These are phyloP conservation scores for Guadua angustifolia DNA, from an alignment of 176 grass and related monocot species.

Conservation along the genomic window DNA sequence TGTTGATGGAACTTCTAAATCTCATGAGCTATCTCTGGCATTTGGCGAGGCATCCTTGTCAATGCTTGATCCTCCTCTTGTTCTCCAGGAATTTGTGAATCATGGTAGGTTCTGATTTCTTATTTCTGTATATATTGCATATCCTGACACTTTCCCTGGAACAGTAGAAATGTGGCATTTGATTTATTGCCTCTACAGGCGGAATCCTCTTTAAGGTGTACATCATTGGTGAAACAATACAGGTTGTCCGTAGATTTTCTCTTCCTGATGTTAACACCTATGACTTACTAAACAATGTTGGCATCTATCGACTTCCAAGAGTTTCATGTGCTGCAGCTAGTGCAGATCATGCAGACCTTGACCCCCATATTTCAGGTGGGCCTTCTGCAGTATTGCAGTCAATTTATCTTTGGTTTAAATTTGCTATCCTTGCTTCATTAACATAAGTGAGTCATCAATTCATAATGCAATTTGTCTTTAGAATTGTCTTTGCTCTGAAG, in stretches of 20 bases:
- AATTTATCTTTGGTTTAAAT: conserved; percentile 22
- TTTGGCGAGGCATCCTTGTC: conserved; percentile 73
- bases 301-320: conserved; percentile 83
- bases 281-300: conserved; percentile 63
- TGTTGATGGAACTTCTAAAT: conserved; percentile 88
- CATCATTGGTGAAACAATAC: conserved; percentile 82
- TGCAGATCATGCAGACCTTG: conserved; percentile 82
- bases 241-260: conserved; percentile 78
- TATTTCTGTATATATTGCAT: conserved; percentile 27
- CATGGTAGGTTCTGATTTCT: conserved; percentile 61
- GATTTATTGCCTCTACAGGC: conserved; percentile 49
- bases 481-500: conserved; percentile 13
- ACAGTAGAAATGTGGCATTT: conserved; percentile 18
- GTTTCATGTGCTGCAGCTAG: conserved; percentile 89
- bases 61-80: conserved; percentile 80
- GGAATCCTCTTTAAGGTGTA: conserved; percentile 95
- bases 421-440: conserved; percentile 10
- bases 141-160: conserved; percentile 31
- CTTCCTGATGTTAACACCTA: conserved; percentile 79
- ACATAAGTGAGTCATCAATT: conserved; percentile 19
- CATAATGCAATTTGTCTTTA: neutral
- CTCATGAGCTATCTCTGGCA: conserved; percentile 84
- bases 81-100: conserved; percentile 95
- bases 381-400: conserved; percentile 28
- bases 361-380: conserved; percentile 81